These are phyloP conservation scores for Coniferiporia sulphurascens DNA, from an alignment of 1,284 basidiomycete species.

Conservation along the genomic window DNA sequence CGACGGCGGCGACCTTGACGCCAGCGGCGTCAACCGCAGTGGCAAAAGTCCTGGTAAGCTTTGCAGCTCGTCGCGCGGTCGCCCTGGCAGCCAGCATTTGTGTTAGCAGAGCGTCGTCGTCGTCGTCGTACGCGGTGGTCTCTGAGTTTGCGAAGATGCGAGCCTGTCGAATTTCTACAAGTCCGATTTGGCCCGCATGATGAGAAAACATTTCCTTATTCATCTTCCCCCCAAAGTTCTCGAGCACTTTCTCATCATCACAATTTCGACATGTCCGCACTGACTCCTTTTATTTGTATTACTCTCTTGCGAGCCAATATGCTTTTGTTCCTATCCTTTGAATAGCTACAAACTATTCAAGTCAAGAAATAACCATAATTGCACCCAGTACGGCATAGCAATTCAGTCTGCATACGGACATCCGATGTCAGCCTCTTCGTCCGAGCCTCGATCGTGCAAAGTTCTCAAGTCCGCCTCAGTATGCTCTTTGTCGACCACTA, in stretches of 20 bases:
- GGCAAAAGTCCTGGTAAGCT: slow-evolving; percentile 67
- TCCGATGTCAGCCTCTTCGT: neutral
- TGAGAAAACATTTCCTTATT: neutral
- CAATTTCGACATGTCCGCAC: too few relatives aligned
- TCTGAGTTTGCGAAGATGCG: neutral
- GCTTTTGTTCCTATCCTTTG: too few relatives aligned
- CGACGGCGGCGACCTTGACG: slow-evolving; percentile 80
- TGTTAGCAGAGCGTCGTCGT: slow-evolving; percentile 7
- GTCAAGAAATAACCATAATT: too few relatives aligned
- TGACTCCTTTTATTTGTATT: neutral
- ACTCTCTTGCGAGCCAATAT: neutral
- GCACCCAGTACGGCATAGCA: too few relatives aligned
- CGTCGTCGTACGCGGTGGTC: slow-evolving; percentile 3
- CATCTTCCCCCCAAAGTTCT: neutral
- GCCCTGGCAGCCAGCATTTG: slow-evolving; percentile 56
- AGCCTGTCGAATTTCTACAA: slow-evolving; percentile 10
- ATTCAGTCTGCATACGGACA: too few relatives aligned
- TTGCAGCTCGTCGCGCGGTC: slow-evolving; percentile 48
- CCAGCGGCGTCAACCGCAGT: slow-evolving; percentile 76
- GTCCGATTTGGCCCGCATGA: slow-evolving; percentile 10
- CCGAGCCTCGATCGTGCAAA: neutral
- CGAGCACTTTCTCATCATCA: too few relatives aligned
- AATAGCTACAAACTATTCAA: too few relatives aligned
- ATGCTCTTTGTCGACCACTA: neutral
- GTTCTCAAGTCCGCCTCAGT: neutral